These are phyloP conservation scores for Hypoxylon lienhwacheense DNA, from an alignment of 495 filamentous ascomycete species.

Conservation along the genomic window DNA sequence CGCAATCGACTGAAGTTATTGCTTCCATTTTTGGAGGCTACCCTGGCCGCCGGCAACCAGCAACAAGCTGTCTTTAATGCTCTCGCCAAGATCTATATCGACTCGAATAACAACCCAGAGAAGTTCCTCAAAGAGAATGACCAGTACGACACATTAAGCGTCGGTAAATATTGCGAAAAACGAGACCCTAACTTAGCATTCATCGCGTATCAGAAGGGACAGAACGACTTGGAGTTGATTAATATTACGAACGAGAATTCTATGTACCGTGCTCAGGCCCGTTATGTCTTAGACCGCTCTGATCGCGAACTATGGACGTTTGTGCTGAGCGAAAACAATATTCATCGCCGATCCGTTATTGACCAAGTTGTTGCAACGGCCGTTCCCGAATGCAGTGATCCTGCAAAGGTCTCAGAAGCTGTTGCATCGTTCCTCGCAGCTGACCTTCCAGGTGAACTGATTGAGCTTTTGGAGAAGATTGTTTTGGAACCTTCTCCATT, in stretches of 20 bases:
- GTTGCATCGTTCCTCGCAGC: constrained; percentile 88
- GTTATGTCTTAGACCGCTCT: constrained; percentile 89
- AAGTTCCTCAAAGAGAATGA: constrained; percentile 98
- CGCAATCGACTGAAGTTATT: constrained; percentile 95
- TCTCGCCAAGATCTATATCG: constrained; percentile 99
- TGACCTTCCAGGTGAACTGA: constrained; percentile 91
- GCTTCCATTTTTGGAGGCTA: constrained; percentile 94
- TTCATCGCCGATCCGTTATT: constrained; percentile 87
- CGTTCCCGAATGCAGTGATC: constrained; percentile 90
- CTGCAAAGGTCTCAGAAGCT: constrained; percentile 92
- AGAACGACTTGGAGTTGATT: constrained; percentile 96
- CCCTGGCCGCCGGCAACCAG: constrained; percentile 86
- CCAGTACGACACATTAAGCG: constrained; percentile 86
- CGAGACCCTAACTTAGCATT: constrained; percentile 95
- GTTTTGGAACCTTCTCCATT: constrained; percentile 96
- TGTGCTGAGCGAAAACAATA: constrained; percentile 92
- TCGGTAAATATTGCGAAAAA: constrained; percentile 99
- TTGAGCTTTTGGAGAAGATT: constrained; percentile 98
- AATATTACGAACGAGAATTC: constrained; percentile 98
- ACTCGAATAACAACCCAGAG: constrained; percentile 98
- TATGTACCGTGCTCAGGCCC: constrained; percentile 96
- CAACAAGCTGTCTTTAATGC: constrained; percentile 99
- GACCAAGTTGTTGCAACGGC: constrained; percentile 98
- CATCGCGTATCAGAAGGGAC: constrained; percentile 94
- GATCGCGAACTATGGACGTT: constrained; percentile 93